phyloP scores from a whole-genome alignment of 2,329 filamentous ascomycete genomes.

The Botrytis fabae region DNA sequence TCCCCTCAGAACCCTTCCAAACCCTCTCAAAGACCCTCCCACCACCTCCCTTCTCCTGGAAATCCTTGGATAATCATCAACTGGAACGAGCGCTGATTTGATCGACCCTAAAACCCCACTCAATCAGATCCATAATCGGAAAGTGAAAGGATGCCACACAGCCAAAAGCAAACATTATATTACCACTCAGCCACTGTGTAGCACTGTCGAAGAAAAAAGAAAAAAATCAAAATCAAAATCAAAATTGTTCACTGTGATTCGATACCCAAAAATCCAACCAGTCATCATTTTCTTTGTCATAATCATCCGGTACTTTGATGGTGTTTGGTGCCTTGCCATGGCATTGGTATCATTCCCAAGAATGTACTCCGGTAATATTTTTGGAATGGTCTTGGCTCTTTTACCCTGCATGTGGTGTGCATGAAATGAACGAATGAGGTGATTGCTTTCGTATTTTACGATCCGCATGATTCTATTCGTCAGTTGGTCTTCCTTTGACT shows the following conservation, averaged over 20 bases:
- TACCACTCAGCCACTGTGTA: neutral
- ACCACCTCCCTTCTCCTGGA: neutral
- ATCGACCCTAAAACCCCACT: neutral
- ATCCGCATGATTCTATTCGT: neutral
- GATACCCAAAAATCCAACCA: neutral
- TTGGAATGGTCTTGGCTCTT: neutral
- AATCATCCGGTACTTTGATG: neutral
- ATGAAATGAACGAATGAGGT: neutral
- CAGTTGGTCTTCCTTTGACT: neutral
- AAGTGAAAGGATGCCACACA: neutral
- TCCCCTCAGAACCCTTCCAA: neutral
- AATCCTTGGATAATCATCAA: neutral
- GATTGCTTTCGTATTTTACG: neutral
- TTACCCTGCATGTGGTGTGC: neutral
- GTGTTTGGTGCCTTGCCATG: slow-evolving; percentile 3
- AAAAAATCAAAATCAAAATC: neutral
- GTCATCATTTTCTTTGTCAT: slow-evolving; percentile 13
- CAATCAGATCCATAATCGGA: neutral
- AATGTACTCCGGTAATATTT: neutral
- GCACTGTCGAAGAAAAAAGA: neutral
- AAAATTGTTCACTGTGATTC: slow-evolving; percentile 1
- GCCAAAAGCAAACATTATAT: neutral
- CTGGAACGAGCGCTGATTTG: slow-evolving; percentile 18
- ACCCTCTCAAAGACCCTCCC: neutral
- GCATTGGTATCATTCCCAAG: slow-evolving; percentile 9